Base-by-base conservation (phyloP, 2,329 filamentous ascomycete genomes). In the Daldinia eschscholtzii region DNA sequence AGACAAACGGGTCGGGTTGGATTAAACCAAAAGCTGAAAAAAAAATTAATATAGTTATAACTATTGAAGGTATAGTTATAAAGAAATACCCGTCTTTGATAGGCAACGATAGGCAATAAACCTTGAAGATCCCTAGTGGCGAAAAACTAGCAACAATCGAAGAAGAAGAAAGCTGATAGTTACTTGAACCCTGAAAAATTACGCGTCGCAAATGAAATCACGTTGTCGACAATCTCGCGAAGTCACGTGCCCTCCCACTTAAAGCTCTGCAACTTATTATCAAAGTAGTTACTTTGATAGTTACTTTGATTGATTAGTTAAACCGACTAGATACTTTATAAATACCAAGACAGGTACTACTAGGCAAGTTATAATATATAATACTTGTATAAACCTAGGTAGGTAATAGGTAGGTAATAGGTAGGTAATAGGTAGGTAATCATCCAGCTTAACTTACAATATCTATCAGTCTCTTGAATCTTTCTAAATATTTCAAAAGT, bases 181-280 rank as follows among this genome's bases (percentile, higher is more conserved):
- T 48, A 28, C 10, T 20, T 55, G 42, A 18, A 37, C 18, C 33
- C 10, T 44, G 30, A 26, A 55, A 26, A 55, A 37, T 26, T 35
- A 76, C 72, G 72, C 72, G 70, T 70, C 46, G 26, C 46, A 39
- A 39, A 59, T 57, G 23, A 67, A 53, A 61, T 30, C 44, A 18
- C 41, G 48, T 52, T 23, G 59, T 26, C 23, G 42, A 55, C 42
- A 7, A 41, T 65, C 56, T 58, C 74, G 71, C 75, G 72, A 72
- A 61, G 60, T 75, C 75, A 76, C 73, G 74, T 76, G 75, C 13
- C 13, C 13, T 39, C 18, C 20, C 33, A 56, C 67, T 64, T 58
- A 69, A 67, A 63, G 10, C 30, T 58, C 26, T 42, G 7, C 41
- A 42, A 35, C 30, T 1, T 23, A 23, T 23, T 23, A 23, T 23